A percentile compares a stretch with the other conserved stretches of the same genome.
phyloP scores from a whole-genome alignment of 148 eudicot genomes.

The Mesembryanthemum crystallinum region DNA sequence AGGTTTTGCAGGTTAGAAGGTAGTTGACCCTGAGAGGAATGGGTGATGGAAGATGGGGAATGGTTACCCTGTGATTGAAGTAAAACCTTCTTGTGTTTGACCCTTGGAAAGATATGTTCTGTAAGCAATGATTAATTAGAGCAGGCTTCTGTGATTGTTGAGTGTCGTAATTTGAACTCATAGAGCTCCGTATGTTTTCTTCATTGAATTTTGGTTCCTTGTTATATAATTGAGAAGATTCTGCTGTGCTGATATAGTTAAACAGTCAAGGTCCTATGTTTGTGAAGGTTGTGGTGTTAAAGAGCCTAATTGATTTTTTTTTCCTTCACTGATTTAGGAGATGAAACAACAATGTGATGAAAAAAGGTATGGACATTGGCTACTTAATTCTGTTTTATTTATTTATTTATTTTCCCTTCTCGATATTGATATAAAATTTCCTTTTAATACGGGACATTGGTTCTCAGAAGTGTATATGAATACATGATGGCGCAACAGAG shows the following conservation, averaged over 20 bases:
- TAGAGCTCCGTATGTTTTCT: neutral
- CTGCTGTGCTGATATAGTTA: neutral
- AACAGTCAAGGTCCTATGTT: neutral
- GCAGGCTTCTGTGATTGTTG: neutral
- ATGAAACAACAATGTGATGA: constrained; percentile 94
- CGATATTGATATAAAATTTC: neutral
- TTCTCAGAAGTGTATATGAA: constrained; percentile 66
- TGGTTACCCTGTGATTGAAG: neutral
- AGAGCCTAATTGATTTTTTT: constrained; percentile 23
- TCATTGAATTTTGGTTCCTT: neutral
- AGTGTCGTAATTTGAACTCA: neutral
- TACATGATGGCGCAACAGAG: constrained; percentile 64
- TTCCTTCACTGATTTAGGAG: constrained; percentile 48
- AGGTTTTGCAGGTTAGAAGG: neutral
- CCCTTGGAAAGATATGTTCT: neutral
- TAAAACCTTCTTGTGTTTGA: neutral
- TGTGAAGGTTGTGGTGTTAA: neutral
- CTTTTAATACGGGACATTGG: constrained; percentile 23
- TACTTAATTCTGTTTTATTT: neutral
- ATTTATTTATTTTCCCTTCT: no score
- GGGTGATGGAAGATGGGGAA: neutral
- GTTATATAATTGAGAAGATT: neutral
- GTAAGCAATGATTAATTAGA: neutral
- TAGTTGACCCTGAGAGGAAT: neutral
- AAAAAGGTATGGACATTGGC: constrained; percentile 54